Evolutionary conservation across 1,284 basidiomycete species (phyloP).

Genomic region (Malassezia dermatis): DNA sequence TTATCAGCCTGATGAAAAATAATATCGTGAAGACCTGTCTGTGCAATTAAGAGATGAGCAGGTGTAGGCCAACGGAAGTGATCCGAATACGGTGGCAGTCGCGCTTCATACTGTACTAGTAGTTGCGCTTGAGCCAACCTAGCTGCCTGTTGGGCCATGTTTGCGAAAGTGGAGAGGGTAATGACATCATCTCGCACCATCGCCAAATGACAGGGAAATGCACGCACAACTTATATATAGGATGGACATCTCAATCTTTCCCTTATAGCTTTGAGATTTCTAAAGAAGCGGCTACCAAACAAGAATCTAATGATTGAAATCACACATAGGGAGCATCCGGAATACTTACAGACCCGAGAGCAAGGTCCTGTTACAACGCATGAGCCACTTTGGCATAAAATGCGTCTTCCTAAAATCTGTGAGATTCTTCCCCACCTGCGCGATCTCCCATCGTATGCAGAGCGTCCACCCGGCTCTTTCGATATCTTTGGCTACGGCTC

Average conservation of each 20-base stretch:
- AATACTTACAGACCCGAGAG: too few species aligned
- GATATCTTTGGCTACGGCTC: slow-evolving; percentile 44
- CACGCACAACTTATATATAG: background rate
- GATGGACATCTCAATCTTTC: background rate
- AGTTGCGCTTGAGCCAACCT: slow-evolving; percentile 1
- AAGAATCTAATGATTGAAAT: background rate
- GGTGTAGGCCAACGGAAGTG: slow-evolving; percentile 12
- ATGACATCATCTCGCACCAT: background rate
- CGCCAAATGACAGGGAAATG: background rate
- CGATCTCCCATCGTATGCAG: background rate
- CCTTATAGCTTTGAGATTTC: too few species aligned
- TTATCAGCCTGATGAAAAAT: background rate
- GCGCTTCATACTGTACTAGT: slow-evolving; percentile 12
- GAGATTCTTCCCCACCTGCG: slow-evolving; percentile 12
- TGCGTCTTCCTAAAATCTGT: background rate
- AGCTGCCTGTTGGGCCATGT: background rate
- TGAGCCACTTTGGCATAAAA: background rate
- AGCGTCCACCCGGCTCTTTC: slow-evolving; percentile 30
- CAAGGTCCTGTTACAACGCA: background rate
- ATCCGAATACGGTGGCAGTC: slow-evolving; percentile 6
- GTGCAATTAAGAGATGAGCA: background rate
- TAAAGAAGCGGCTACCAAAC: too few species aligned
- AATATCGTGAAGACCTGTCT: background rate
- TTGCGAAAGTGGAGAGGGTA: background rate
- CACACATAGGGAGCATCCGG: background rate